Evolutionary conservation across 306 rosid genomes (phyloP).

Genomic region (Citrullus amarus): DNA sequence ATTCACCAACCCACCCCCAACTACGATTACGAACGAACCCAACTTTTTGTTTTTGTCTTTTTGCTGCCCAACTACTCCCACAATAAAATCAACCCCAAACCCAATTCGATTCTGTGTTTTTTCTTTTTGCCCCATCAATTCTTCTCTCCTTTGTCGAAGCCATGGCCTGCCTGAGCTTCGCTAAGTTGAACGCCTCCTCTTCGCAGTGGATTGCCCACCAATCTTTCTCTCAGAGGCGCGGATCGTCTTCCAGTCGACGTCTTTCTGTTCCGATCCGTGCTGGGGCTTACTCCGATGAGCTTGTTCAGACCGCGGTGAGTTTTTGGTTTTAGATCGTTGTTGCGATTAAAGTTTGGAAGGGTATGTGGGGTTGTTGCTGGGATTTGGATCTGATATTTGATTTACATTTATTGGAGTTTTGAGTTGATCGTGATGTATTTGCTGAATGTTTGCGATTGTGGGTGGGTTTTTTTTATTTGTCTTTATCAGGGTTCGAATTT

Average conservation of each 20-base stretch:
- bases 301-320: slow-evolving; percentile 82
- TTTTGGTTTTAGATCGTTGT: background rate
- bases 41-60: background rate
- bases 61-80: background rate
- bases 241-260: slow-evolving; percentile 46
- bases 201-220: slow-evolving; percentile 63
- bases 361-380: background rate
- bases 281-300: slow-evolving; percentile 70
- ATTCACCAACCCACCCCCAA: background rate
- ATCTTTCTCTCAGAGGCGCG: slow-evolving; percentile 40
- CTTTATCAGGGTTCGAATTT: background rate
- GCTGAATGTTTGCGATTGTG: background rate
- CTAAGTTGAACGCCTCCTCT: slow-evolving; percentile 53
- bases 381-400: background rate
- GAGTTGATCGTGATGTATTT: background rate
- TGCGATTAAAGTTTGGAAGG: background rate
- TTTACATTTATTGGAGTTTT: background rate
- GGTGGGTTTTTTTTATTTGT: background rate
- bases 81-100: background rate
- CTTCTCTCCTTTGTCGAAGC: slow-evolving; percentile 11
- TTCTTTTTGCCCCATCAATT: background rate
- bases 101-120: background rate
- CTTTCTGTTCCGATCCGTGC: slow-evolving; percentile 78
- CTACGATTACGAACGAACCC: background rate
- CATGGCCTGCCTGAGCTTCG: slow-evolving; percentile 57